These are phyloP conservation scores for Lycium ferocissimum DNA, from an alignment of 257 asterid genomes.

Conservation along the genomic window DNA sequence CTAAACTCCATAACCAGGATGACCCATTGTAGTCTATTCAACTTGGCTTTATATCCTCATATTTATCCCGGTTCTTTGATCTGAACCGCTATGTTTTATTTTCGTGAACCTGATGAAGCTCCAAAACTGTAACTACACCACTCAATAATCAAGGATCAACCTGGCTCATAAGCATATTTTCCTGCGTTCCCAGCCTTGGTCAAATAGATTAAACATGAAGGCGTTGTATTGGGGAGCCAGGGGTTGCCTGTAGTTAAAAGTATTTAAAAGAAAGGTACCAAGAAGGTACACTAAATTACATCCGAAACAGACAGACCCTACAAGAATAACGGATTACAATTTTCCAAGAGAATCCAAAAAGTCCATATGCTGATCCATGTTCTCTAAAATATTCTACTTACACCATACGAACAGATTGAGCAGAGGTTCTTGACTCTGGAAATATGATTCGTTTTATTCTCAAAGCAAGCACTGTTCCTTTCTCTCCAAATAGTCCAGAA, in stretches of 20 bases:
- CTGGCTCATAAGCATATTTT: constrained; percentile 1
- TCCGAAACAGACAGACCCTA: too few relatives aligned
- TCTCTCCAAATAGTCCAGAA: too few relatives aligned
- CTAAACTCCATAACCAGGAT: neutral
- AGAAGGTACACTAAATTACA: too few relatives aligned
- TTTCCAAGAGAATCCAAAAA: too few relatives aligned
- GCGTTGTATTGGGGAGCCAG: neutral
- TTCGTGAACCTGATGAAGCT: neutral
- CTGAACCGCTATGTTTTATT: neutral
- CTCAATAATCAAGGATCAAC: neutral
- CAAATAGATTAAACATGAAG: neutral
- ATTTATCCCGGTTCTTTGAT: neutral
- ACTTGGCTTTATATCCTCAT: neutral
- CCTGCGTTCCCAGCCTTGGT: neutral
- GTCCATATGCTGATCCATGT: too few relatives aligned
- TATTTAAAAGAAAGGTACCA: too few relatives aligned
- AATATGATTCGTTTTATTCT: too few relatives aligned
- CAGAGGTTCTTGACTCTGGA: too few relatives aligned
- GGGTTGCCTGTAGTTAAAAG: constrained; percentile 3
- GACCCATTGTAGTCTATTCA: neutral
- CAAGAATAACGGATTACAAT: too few relatives aligned
- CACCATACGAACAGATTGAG: too few relatives aligned
- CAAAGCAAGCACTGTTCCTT: too few relatives aligned
- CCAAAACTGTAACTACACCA: neutral
- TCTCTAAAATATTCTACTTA: too few relatives aligned